These are phyloP conservation scores for Hysterangium stoloniferum DNA, from an alignment of 768 basidiomycete species.

Conservation along the genomic window DNA sequence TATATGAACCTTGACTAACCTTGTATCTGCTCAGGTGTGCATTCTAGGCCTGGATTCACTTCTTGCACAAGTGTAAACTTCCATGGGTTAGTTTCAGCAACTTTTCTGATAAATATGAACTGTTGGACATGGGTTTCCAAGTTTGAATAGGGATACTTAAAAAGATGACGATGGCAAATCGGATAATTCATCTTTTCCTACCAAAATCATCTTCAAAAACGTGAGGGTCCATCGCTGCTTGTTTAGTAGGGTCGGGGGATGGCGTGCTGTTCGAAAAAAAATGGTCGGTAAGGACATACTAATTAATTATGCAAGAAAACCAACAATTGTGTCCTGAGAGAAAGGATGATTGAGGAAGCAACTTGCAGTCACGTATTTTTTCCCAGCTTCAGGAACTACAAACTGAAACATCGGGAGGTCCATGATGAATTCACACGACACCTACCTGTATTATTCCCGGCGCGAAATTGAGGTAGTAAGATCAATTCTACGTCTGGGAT, in stretches of 20 bases:
- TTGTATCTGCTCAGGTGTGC: slow-evolving; percentile 26
- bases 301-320: slow-evolving; percentile 9
- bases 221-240: slow-evolving; percentile 34
- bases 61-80: slow-evolving; percentile 24
- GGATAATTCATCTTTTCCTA: slow-evolving; percentile 15
- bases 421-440: no score
- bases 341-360: slow-evolving; percentile 36
- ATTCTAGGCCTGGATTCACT: slow-evolving; percentile 28
- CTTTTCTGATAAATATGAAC: slow-evolving; percentile 23
- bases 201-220: slow-evolving; percentile 37
- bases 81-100: slow-evolving; percentile 24
- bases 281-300: background rate
- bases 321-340: slow-evolving; percentile 41
- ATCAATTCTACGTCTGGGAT: slow-evolving; percentile 16
- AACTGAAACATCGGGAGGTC: background rate
- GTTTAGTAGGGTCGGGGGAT: slow-evolving; percentile 26
- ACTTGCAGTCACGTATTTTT: slow-evolving; percentile 35
- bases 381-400: slow-evolving; percentile 23
- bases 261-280: slow-evolving; percentile 14
- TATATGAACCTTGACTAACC: slow-evolving; percentile 16
- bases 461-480: background rate
- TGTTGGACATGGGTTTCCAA: slow-evolving; percentile 27
- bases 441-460: no score
- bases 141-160: slow-evolving; percentile 19
- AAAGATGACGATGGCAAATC: background rate